Base-by-base conservation (phyloP, 345 rosid genomes). In the Lepidium sativum region DNA sequence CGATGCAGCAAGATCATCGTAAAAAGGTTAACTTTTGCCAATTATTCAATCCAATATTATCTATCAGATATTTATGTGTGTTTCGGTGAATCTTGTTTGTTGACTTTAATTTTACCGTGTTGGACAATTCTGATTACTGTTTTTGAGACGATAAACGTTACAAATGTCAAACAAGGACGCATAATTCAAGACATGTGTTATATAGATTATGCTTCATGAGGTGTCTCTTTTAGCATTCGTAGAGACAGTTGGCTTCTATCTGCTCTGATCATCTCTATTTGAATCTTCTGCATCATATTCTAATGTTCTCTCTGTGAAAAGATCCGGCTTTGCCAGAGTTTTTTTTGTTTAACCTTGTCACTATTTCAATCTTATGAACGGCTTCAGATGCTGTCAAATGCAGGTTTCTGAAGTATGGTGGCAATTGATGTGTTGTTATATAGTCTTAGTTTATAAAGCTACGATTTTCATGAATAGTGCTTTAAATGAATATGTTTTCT, bases 1-100 rank as follows among this genome's bases (percentile, higher is more conserved):
- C 14, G 70, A 83, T 84, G 91, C 97, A 88, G 83, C 85, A 76
- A 77, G 96, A 84, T 74, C 83, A 82, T 49, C 84, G 89, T 52
- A 88, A 88, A 69, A 91, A 91, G 97, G 96, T 91, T 65, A 71
- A 35, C 51, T 32, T 2, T 8, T 27, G 4, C 12, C 0, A 8
- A 29, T 70, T 25, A 43, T 23, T 27, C 16, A 40, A 35, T 56
- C 38, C 63, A 43, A 4, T 35, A 18, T 2, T 6, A 33, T 23
- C 11, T 16, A 0, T 61, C 18, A 69, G 48, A 43, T 69, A 51
- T 62, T 61, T 39, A 40, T 56, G 31, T 37, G 34, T 54, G 29
- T 54, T 62, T 64, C 43, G 60, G 58, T 31, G 48, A 7, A 21
- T 56, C 9, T 63, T 63, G 50, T 40, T 27, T 17, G 17, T 8